Evolutionary conservation across 106 monocot species (phyloP).

Genomic region (Ottelia alismoides): DNA sequence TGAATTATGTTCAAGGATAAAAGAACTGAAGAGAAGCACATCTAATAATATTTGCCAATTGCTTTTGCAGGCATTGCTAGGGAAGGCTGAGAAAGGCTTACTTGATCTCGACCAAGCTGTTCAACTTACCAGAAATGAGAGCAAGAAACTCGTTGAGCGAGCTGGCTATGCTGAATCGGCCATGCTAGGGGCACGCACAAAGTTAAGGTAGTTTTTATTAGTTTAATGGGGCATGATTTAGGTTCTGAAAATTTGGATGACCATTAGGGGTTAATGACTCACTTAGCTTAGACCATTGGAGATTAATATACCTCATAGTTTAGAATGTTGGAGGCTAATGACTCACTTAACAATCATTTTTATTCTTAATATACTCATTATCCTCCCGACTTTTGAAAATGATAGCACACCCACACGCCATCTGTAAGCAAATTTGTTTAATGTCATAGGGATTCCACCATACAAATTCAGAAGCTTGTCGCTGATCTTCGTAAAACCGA

Average conservation of each 20-base stretch:
- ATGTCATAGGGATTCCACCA: conserved; percentile 9
- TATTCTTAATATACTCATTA: no score
- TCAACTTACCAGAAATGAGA: conserved; percentile 8
- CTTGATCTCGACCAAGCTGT: conserved; percentile 6
- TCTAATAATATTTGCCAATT: no score
- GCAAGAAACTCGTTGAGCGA: conserved; percentile 9
- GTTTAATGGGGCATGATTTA: not conserved
- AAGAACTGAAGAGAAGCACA: no score
- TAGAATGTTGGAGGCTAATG: not conserved
- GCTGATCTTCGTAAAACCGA: conserved; percentile 7
- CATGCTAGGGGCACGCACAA: conserved; percentile 6
- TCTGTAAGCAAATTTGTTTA: not conserved
- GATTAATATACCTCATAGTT: not conserved
- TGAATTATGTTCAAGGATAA: no score
- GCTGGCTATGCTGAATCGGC: conserved; percentile 10
- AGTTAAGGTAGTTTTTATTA: conserved; percentile 2
- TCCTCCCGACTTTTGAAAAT: no score
- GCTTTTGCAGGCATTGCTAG: conserved; percentile 1
- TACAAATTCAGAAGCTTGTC: conserved; percentile 6
- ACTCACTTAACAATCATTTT: no score
- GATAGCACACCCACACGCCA: not conserved
- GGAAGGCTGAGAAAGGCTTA: conserved; percentile 7
- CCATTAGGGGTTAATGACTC: not conserved
- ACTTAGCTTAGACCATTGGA: not conserved
- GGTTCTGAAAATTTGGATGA: not conserved